Base-by-base conservation (phyloP, 192 early-diverging fungal genomes). In the Backusella luteola region DNA sequence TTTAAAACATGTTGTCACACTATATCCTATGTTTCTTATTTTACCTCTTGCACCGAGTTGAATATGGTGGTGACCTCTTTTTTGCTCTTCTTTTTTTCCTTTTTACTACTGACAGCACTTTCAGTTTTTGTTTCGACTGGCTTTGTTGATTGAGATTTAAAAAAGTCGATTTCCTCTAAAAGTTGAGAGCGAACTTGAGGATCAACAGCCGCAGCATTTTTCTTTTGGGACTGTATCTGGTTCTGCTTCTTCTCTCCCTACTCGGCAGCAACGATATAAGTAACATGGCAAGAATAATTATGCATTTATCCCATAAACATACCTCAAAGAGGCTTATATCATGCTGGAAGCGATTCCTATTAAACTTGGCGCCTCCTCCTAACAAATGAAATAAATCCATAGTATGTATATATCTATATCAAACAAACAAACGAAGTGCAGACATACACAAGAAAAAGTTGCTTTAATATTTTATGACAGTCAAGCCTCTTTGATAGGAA, bases 341-440 rank as follows among this genome's bases (percentile, higher is more conserved):
- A 3, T 91, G 84, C 69, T 91, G 85, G 82, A 94, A 97, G 17
- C 93, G 89, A 59, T 85, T 86, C 75, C 91, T 93, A 85, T 99
- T 91, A 73, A 99, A 99, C 76, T 87, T 92, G 9, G 96, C 93
- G 9, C 97, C 97, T 17, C 90, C 86, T 36, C 94, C 94, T 19
- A 99, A 87, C 49, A 95, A 84, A 68, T 91, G 88, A 88, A 98
- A 96, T 75, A 98, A 83, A 85, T 97, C 95, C 89, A 91, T 90
- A 12, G 7, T 53, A 11, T 39, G 38, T 39, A 9, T 8, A 39
- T 39, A 44, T 44, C 12, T 44, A 17, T 44, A 17, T 44, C 3
- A 44, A 29, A 12, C 26, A 63, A 9, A 59, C 17, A 49, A 49
- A 4, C 4, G 21, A 49, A 49, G 5, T n/a, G n/a, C 17, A 35